Evolutionary conservation across 331 rosid species (phyloP).

Genomic region (Prunus yedoensis): DNA sequence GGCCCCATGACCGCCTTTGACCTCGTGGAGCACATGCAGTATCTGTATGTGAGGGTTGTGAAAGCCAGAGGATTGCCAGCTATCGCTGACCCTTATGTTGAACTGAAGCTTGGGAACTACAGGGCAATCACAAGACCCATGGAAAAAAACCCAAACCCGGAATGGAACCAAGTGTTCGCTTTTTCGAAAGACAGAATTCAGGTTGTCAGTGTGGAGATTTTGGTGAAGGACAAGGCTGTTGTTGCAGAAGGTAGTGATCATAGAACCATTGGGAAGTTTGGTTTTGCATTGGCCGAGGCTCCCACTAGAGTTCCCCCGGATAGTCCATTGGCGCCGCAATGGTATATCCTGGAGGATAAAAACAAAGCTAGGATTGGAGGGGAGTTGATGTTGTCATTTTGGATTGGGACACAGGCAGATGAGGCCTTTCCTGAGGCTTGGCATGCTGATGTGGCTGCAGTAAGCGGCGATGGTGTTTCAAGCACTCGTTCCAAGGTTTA

Average conservation of each 20-base stretch:
- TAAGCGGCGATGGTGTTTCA: constrained; percentile 6
- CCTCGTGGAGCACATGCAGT: constrained; percentile 47
- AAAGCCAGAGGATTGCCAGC: constrained; percentile 33
- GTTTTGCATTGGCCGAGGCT: constrained; percentile 30
- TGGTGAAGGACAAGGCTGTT: constrained; percentile 29
- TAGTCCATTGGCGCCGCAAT: constrained; percentile 36
- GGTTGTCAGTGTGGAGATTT: constrained; percentile 28
- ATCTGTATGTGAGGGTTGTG: constrained; percentile 39
- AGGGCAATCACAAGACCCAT: constrained; percentile 25
- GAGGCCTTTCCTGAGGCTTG: constrained; percentile 36
- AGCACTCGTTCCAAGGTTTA: constrained; percentile 27
- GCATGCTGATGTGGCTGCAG: constrained; percentile 18
- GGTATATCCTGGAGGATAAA: constrained; percentile 35
- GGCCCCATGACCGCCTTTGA: constrained; percentile 40
- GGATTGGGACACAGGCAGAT: constrained; percentile 35
- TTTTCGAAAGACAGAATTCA: constrained; percentile 36
- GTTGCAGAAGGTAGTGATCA: not conserved
- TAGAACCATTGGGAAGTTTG: constrained; percentile 21
- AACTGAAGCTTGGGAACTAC: constrained; percentile 42
- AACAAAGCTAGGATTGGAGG: constrained; percentile 32
- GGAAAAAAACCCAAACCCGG: constrained; percentile 21
- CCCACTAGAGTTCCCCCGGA: constrained; percentile 44
- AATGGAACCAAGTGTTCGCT: constrained; percentile 39
- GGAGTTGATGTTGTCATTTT: constrained; percentile 48
- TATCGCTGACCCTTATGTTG: constrained; percentile 31